Conservation (phyloP, 1,139 yeast genomes). For the Kurtzmaniella quercitrusa region DNA sequence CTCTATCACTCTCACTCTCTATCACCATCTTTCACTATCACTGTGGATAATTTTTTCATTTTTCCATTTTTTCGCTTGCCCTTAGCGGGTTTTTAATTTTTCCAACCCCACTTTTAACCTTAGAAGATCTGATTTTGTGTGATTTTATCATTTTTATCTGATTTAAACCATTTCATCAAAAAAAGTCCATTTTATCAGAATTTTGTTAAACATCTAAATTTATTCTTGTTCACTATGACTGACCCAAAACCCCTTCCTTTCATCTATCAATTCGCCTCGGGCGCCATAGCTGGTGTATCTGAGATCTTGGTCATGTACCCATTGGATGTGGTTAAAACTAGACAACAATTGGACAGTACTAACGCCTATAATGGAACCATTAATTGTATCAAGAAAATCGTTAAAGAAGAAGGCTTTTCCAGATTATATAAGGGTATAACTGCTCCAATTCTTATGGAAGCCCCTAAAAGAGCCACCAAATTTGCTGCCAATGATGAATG, state of each 20-base stretch:
- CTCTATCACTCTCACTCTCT: no score
- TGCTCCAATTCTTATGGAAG: conserved; percentile 98
- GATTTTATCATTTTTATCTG: neutral
- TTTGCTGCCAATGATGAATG: conserved; percentile 98
- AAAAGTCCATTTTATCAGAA: neutral
- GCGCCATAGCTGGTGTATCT: conserved; percentile 97
- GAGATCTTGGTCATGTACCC: conserved; percentile 98
- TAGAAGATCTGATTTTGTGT: neutral
- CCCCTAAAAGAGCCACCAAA: conserved; percentile 98
- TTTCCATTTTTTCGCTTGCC: no score
- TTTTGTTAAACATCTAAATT: neutral
- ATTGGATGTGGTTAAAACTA: conserved; percentile 93
- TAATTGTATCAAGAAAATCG: conserved; percentile 77
- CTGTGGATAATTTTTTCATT: no score
- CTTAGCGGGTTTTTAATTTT: neutral
- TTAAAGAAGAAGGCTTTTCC: conserved; percentile 78
- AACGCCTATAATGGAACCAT: conserved; percentile 76
- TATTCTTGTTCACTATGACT: conserved; percentile 18
- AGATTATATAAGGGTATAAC: conserved; percentile 88
- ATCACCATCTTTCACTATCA: no score
- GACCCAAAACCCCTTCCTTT: conserved; percentile 58
- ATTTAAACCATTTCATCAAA: conserved; percentile 1
- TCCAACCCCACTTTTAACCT: neutral
- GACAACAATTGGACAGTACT: conserved; percentile 81
- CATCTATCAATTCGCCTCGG: conserved; percentile 84